Evolutionary conservation across 1,284 basidiomycete species (phyloP).

Genomic region (Porodaedalea pini): DNA sequence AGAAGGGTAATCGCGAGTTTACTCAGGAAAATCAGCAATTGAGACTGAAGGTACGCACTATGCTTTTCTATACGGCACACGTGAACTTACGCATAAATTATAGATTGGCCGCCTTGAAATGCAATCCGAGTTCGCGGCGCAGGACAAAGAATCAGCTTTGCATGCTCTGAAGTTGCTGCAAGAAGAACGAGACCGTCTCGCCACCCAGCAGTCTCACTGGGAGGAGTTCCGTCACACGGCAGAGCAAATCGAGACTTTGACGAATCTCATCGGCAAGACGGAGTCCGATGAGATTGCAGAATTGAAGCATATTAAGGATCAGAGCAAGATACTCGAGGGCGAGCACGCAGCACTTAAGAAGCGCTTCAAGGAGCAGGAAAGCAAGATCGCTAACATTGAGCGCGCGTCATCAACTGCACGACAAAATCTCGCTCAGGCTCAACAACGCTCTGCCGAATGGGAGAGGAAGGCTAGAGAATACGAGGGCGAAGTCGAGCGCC

Average conservation of each 20-base stretch:
- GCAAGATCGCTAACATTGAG: constrained; percentile 55
- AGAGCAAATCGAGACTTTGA: constrained; percentile 65
- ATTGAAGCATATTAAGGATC: constrained; percentile 60
- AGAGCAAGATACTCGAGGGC: constrained; percentile 59
- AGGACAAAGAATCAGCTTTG: constrained; percentile 57
- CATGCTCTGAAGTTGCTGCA: constrained; percentile 50
- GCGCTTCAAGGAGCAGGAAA: constrained; percentile 68
- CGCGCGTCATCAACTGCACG: constrained; percentile 53
- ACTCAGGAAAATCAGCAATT: constrained; percentile 50
- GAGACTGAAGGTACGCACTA: constrained; percentile 50
- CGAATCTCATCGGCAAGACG: constrained; percentile 54
- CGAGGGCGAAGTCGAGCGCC: constrained; percentile 57
- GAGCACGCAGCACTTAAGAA: constrained; percentile 66
- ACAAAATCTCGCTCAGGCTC: constrained; percentile 64
- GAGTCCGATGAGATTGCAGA: constrained; percentile 71
- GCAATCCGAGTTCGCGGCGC: constrained; percentile 47
- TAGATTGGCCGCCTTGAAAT: constrained; percentile 62
- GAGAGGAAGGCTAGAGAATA: constrained; percentile 71
- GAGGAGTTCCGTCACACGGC: constrained; percentile 62
- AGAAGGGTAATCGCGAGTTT: constrained; percentile 54
- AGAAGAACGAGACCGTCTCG: constrained; percentile 55
- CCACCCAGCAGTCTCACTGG: constrained; percentile 64
- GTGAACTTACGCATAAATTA: constrained; percentile 9
- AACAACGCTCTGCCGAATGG: constrained; percentile 75
- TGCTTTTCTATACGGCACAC: constrained; percentile 8